Percentiles rank a stretch among this genome's conserved stretches.
phyloP scores from a whole-genome alignment of 75 land plant species.

The Larix kaempferi region DNA sequence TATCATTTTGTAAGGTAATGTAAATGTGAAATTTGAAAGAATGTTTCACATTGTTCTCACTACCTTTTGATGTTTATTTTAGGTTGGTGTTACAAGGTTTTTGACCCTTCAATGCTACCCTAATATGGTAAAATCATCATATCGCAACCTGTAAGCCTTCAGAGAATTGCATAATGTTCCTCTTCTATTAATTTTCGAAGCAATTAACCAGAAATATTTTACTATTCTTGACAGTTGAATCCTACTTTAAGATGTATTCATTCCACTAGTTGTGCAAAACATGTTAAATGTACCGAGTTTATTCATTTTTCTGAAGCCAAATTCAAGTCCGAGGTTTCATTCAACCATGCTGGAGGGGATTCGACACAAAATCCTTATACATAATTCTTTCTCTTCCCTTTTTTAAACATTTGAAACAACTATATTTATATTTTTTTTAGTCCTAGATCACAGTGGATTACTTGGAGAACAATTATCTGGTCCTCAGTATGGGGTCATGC shows the following conservation, averaged over 20 bases:
- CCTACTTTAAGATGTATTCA: no score
- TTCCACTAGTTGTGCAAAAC: no score
- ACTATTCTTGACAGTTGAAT: not conserved
- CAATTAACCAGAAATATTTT: not conserved
- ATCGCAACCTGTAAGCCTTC: not conserved
- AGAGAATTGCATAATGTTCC: not conserved
- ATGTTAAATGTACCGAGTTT: not conserved
- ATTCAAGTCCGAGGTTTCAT: not conserved
- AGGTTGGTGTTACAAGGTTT: no score
- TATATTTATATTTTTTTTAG: not conserved
- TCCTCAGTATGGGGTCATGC: not conserved
- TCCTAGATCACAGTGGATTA: not conserved
- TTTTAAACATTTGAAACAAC: no score
- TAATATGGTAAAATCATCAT: not conserved
- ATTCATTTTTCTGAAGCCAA: not conserved
- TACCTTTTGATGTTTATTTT: no score
- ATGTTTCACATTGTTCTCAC: no score
- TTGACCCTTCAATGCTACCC: not conserved
- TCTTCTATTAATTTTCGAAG: not conserved
- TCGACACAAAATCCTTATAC: not conserved
- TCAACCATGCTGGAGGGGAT: not conserved
- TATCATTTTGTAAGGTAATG: no score
- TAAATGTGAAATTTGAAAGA: no score
- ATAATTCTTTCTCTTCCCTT: no score
- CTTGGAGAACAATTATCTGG: not conserved